phyloP scores from a whole-genome alignment of 1,139 yeast species.

The Geotrichum carabidarum region DNA sequence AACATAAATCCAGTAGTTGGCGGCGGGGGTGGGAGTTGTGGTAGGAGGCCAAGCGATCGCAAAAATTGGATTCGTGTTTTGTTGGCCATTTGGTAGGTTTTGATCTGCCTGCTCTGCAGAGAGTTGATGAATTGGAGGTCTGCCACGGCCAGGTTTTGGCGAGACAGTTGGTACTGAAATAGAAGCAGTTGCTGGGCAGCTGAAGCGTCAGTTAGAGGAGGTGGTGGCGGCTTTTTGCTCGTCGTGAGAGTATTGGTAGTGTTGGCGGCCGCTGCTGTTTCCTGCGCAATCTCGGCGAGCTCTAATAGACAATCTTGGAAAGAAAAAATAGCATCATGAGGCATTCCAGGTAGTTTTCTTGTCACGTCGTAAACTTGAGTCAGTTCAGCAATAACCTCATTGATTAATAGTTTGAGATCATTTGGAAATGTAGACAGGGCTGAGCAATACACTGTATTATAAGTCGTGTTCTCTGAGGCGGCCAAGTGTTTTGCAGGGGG shows the following conservation, averaged over 20 bases:
- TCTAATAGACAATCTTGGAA: slow-evolving; percentile 14
- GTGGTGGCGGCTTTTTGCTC: neutral
- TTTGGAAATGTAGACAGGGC: neutral
- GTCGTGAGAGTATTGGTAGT: neutral
- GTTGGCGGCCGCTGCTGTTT: neutral
- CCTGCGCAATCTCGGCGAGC: neutral
- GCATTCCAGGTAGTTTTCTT: slow-evolving; percentile 7
- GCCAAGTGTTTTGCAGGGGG: neutral
- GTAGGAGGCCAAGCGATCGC: slow-evolving; percentile 9
- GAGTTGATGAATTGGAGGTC: slow-evolving; percentile 7
- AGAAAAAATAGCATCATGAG: slow-evolving; percentile 5
- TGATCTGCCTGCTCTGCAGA: slow-evolving; percentile 9
- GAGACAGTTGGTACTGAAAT: slow-evolving; percentile 13
- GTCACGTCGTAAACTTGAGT: slow-evolving; percentile 12
- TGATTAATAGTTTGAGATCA: neutral
- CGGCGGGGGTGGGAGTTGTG: neutral
- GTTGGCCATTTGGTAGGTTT: slow-evolving; percentile 10
- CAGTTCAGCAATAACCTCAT: neutral
- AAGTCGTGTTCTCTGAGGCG: neutral
- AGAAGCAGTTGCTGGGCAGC: slow-evolving; percentile 14
- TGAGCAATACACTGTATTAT: neutral
- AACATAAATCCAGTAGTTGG: too few relatives aligned
- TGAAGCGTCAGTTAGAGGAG: slow-evolving; percentile 9
- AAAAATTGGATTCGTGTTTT: slow-evolving; percentile 12
- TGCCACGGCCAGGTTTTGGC: slow-evolving; percentile 6